Conservation (phyloP, 2,329 filamentous ascomycete genomes). For the Trichophyton schoenleinii region DNA sequence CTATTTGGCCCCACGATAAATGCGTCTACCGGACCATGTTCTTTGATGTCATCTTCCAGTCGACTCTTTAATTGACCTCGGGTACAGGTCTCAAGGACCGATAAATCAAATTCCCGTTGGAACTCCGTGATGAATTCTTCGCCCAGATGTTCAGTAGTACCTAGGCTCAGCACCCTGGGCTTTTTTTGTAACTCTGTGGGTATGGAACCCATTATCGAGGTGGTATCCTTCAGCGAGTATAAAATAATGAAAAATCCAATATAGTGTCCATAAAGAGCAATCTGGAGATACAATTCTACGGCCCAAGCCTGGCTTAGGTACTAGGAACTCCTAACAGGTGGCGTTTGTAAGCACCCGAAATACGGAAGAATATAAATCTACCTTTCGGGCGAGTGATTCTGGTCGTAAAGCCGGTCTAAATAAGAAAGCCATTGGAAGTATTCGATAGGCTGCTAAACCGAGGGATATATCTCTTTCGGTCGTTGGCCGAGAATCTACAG, state of each 20-base stretch:
- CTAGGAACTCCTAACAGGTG: no score
- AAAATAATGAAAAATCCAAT: not conserved
- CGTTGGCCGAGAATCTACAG: not conserved
- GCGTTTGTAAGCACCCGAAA: not conserved
- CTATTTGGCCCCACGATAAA: constrained; percentile 41
- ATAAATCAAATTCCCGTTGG: constrained; percentile 28
- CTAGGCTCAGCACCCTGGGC: constrained; percentile 34
- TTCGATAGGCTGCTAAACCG: no score
- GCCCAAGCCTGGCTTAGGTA: no score
- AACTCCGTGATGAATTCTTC: constrained; percentile 33
- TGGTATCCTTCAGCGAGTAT: not conserved
- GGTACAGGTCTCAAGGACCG: constrained; percentile 28
- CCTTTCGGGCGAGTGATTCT: not conserved
- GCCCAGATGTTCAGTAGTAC: constrained; percentile 28
- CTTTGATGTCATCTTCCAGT: constrained; percentile 27
- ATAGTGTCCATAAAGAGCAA: not conserved
- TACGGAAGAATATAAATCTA: not conserved
- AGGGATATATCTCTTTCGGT: no score
- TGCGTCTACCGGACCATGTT: constrained; percentile 34
- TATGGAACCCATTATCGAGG: not conserved
- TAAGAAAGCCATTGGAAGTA: no score
- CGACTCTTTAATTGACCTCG: constrained; percentile 25
- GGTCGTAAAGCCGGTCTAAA: not conserved
- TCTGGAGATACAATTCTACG: no score
- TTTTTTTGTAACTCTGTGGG: constrained; percentile 15